phyloP scores from a whole-genome alignment of 345 rosid species.

The Salix caprea region DNA sequence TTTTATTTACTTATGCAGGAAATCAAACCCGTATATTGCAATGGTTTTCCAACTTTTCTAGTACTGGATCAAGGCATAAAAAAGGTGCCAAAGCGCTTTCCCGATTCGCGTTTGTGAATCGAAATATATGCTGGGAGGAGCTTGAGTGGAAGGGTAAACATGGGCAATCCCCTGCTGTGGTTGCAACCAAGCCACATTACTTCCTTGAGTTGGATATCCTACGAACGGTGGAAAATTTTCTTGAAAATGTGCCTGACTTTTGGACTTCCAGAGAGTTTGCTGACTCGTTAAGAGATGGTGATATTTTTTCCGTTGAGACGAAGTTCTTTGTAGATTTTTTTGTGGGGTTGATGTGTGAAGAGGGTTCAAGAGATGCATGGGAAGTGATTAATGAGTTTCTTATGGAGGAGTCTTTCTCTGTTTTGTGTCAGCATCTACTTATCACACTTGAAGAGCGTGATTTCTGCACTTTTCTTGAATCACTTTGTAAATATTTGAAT shows the following conservation, averaged over 20 bases:
- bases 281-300: slow-evolving; percentile 74
- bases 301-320: slow-evolving; percentile 55
- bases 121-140: slow-evolving; percentile 96
- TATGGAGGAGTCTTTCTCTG: slow-evolving; percentile 53
- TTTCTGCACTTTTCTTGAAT: slow-evolving; percentile 46
- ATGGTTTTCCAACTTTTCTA: slow-evolving; percentile 76
- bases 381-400: slow-evolving; percentile 63
- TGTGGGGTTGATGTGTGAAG: slow-evolving; percentile 57
- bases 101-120: slow-evolving; percentile 73
- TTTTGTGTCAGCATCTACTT: slow-evolving; percentile 66
- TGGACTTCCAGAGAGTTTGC: slow-evolving; percentile 87
- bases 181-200: slow-evolving; percentile 93
- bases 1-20: slow-evolving; percentile 35
- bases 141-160: slow-evolving; percentile 94
- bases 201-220: slow-evolving; percentile 83
- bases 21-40: slow-evolving; percentile 45
- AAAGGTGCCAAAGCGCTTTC: slow-evolving; percentile 87
- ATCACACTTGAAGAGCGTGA: slow-evolving; percentile 61
- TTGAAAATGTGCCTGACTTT: slow-evolving; percentile 78
- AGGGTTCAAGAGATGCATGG: slow-evolving; percentile 68
- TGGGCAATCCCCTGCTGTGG: slow-evolving; percentile 94
- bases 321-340: slow-evolving; percentile 65
- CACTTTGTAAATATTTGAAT: slow-evolving; percentile 36
- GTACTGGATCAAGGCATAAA: slow-evolving; percentile 60
- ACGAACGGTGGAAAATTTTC: slow-evolving; percentile 66